A percentile compares a stretch with the other conserved stretches of the same genome.
Conservation (phyloP, 192 early-diverging fungal genomes). For the Podila epicladia region DNA sequence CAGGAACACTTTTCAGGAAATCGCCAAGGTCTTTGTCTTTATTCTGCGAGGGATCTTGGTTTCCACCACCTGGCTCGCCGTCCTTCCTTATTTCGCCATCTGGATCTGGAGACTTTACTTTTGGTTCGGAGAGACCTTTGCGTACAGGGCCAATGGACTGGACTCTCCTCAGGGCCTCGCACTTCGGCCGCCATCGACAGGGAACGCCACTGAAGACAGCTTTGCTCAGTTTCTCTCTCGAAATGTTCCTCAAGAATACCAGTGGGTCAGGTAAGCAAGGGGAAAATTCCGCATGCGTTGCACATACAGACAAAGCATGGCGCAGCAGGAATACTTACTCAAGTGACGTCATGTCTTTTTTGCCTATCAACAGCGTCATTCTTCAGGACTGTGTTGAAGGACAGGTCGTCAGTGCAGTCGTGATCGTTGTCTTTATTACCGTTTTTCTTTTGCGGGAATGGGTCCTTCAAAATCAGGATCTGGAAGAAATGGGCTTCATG, state of each 20-base stretch:
- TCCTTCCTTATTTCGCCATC: slow-evolving; percentile 83
- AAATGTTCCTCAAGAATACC: slow-evolving; percentile 24
- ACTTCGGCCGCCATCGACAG: neutral
- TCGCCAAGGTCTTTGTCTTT: slow-evolving; percentile 49
- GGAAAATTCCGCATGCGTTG: too few species aligned
- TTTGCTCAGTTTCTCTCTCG: slow-evolving; percentile 27
- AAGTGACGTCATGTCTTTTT: slow-evolving; percentile 9
- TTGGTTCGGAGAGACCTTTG: slow-evolving; percentile 73
- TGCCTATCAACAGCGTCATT: slow-evolving; percentile 44
- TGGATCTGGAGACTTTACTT: slow-evolving; percentile 91
- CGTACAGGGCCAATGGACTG: slow-evolving; percentile 47
- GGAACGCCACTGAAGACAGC: slow-evolving; percentile 18
- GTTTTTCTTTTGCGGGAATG: slow-evolving; percentile 91
- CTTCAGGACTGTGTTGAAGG: slow-evolving; percentile 85
- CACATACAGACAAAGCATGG: too few species aligned
- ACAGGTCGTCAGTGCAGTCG: slow-evolving; percentile 77
- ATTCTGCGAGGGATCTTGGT: slow-evolving; percentile 73
- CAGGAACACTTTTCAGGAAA: slow-evolving; percentile 59
- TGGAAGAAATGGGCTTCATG: slow-evolving; percentile 19
- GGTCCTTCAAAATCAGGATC: slow-evolving; percentile 74
- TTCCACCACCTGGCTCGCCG: slow-evolving; percentile 77
- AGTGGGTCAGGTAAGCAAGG: slow-evolving; percentile 37
- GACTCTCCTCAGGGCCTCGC: slow-evolving; percentile 10
- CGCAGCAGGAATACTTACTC: too few species aligned
- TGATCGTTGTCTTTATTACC: slow-evolving; percentile 82